Percentiles rank a stretch among this genome's conserved stretches.
Evolutionary conservation across 768 basidiomycete genomes (phyloP).

Genomic region (Mycena vulgaris): DNA sequence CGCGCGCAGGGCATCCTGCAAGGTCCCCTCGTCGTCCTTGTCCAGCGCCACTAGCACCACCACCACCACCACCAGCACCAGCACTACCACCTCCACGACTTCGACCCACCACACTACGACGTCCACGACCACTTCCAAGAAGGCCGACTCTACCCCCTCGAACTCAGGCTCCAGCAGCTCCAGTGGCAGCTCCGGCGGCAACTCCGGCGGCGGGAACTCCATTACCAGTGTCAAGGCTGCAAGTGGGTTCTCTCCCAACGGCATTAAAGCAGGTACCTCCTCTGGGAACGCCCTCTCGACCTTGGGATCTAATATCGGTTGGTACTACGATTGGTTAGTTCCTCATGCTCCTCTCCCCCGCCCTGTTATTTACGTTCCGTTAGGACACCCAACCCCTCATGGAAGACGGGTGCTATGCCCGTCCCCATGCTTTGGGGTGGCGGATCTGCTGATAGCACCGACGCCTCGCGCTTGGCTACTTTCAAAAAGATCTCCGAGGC

Average conservation of each 20-base stretch:
- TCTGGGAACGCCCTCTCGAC: conserved; percentile 60
- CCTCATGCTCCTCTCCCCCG: no score
- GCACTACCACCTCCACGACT: background rate
- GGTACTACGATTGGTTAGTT: conserved; percentile 68
- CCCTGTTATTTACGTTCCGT: background rate
- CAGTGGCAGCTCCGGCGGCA: background rate
- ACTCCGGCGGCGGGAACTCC: background rate
- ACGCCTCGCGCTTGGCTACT: conserved; percentile 54
- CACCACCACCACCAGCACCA: background rate
- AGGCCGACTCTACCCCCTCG: conserved; percentile 6
- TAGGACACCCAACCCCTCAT: conserved; percentile 58
- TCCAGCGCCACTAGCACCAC: background rate
- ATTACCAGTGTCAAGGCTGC: conserved; percentile 33
- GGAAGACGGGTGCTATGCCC: conserved; percentile 55
- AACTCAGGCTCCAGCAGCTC: background rate
- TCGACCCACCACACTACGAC: conserved; percentile 9
- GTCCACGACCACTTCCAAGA: conserved; percentile 10
- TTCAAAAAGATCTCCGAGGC: conserved; percentile 53
- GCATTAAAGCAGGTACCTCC: conserved; percentile 63
- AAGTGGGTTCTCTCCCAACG: conserved; percentile 55
- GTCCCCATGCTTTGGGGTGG: conserved; percentile 67
- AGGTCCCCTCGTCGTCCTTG: conserved; percentile 10
- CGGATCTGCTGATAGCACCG: conserved; percentile 56
- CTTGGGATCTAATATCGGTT: conserved; percentile 60
- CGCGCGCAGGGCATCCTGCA: conserved; percentile 25